These are phyloP conservation scores for Fusarium stilboides DNA, from an alignment of 2,329 filamentous ascomycete genomes.

Conservation along the genomic window DNA sequence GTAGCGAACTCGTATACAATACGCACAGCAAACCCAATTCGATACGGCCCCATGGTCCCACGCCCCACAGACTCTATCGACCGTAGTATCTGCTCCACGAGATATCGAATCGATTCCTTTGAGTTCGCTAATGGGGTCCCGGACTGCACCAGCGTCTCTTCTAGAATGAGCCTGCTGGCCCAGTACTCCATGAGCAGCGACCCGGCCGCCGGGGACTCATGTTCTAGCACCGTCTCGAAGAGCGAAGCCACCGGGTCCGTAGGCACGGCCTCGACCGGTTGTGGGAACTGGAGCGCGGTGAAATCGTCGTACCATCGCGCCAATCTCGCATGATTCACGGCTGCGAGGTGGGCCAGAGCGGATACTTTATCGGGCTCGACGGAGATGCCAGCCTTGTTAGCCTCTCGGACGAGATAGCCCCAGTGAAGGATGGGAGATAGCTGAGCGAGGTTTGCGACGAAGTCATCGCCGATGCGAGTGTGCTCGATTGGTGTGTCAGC, in stretches of 20 bases:
- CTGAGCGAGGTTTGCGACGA: constrained; percentile 54
- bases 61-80: constrained; percentile 57
- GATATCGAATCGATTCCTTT: constrained; percentile 46
- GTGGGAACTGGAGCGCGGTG: constrained; percentile 40
- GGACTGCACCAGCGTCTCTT: constrained; percentile 57
- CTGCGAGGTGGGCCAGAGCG: constrained; percentile 50
- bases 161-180: constrained; percentile 59
- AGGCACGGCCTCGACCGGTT: constrained; percentile 50
- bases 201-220: constrained; percentile 54
- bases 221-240: constrained; percentile 54
- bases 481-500: constrained; percentile 41
- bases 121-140: constrained; percentile 46
- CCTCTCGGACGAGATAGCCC: constrained; percentile 53
- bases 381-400: constrained; percentile 49
- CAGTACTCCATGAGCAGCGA: constrained; percentile 57
- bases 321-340: constrained; percentile 51
- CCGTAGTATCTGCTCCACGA: constrained; percentile 55
- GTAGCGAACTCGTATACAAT: constrained; percentile 59
- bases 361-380: constrained; percentile 51
- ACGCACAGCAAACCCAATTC: constrained; percentile 56
- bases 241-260: constrained; percentile 51
- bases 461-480: constrained; percentile 52
- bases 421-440: constrained; percentile 54
- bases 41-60: constrained; percentile 58
- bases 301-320: constrained; percentile 54